Evolutionary conservation across 2,329 filamentous ascomycete species (phyloP), one percentile per base, ranked within the genome.

Genomic region (Fusarium udum): DNA sequence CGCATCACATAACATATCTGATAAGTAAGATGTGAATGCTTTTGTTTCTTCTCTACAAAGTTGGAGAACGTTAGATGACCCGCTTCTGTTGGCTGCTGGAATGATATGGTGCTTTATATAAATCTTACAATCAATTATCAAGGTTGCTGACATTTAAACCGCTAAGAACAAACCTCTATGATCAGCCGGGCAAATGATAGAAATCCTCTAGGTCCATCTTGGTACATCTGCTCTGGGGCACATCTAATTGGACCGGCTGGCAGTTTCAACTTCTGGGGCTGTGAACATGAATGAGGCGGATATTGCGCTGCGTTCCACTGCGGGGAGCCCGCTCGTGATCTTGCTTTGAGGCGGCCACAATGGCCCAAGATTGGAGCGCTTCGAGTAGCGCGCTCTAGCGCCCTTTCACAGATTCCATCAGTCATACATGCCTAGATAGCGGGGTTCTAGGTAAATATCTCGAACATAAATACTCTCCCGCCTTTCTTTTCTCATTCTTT

Each of bases 361-460:
- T 20, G 31, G 34, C 3, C 31, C 8, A 51, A 51, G 48, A 51
- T 51, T 51, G 48, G 48, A 51, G 48, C 48, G 48, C 48, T 51
- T 51, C 31, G n/a, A 51, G 31, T 51, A 51, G 48, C 8, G 48
- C 31, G 3, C 48, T 51, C 48, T 51, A 51, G 48, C 48, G 48
- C 12, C 48, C 16, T 51, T 34, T 51, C 12, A 1, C n/a, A 51
- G 48, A 34, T 51, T 51, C 48, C 48, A 51, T 51, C 48, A 34
- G 48, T 24, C 48, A 34, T 51, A 24, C 31, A 51, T 51, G 9
- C 31, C 28, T 18, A 24, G n/a, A 51, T 51, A 51, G 48, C 48
- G 48, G 48, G 48, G 48, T 51, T 51, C 12, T 11, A 48, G 20
- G 45, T n/a, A 51, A 51, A 34, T 34, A 51, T 51, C 48, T 51